Base-by-base conservation (phyloP, 2,329 filamentous ascomycete species). In the Albifimbria verrucaria region DNA sequence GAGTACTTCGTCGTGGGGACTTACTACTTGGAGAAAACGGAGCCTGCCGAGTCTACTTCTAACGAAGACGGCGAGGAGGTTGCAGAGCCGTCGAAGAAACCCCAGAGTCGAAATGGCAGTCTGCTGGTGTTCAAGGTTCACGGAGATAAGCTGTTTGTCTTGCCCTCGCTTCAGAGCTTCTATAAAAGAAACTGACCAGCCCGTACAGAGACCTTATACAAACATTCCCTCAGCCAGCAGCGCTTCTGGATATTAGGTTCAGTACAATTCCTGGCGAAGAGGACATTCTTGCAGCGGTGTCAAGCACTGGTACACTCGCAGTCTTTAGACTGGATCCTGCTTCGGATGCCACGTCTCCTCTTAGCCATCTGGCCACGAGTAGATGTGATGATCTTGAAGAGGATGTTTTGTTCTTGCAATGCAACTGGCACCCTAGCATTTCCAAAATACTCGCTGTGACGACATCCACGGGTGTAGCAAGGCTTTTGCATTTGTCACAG, bases 241-340 rank as follows among this genome's bases (percentile, higher is more conserved):
- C 90, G 6, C 80, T 97, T 24, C 80, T 97, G 50, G 92, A 97
- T 66, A 75, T 97, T 25, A 90, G 92, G 61, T 97, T 97, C 68
- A 83, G 87, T 55, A 83, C 81, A 15, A 51, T 43, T 1, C 65
- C 71, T 49, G 57, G 63, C 2, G 62, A 62, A 7, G 72, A 70
- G 48, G 77, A 78, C 25, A 72, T 88, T 3, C 78, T 96, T 50
- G 91, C 85, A 10, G 84, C 87, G 3, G 90, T 90, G 9, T 90
- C 89, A 1, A 96, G 91, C 56, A 90, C 88, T 1, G 90, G 88
- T 0, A 79, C 80, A 0, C 72, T 95, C 12, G 80, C 80, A 1
- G 75, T 93, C 48, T 91, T 87, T 68, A 75, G 68, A 57, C 71
- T 87, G 44, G 63, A 76, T 9, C 77, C 77, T 48, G 56, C 59